These are phyloP conservation scores for Eucalyptus erythrocorys DNA, from an alignment of 345 rosid species.

Conservation along the genomic window DNA sequence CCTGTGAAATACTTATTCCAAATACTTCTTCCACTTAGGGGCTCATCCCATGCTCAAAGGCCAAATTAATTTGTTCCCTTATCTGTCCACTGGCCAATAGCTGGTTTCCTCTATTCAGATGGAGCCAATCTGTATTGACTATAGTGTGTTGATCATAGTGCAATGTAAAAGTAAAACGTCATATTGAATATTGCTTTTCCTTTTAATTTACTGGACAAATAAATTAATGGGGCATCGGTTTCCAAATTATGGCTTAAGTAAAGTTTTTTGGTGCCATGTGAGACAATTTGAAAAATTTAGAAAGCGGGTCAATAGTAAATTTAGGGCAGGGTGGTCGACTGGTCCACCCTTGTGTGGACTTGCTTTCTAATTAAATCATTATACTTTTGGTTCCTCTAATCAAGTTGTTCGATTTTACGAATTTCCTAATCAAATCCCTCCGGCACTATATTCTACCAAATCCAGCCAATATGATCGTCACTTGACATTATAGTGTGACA, in stretches of 20 bases:
- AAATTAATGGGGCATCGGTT: background rate
- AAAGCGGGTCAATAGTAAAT: background rate
- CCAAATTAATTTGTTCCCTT: background rate
- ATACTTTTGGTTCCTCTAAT: background rate
- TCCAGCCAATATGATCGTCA: background rate
- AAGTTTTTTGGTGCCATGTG: background rate
- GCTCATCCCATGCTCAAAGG: background rate
- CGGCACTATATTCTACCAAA: background rate
- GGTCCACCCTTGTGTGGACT: background rate
- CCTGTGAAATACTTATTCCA: conserved; percentile 23
- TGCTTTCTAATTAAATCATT: background rate
- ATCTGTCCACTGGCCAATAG: background rate
- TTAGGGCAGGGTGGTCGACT: background rate
- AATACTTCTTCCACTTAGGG: conserved; percentile 11
- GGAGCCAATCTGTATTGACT: background rate
- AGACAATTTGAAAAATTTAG: background rate
- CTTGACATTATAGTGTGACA: background rate
- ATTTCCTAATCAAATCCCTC: background rate
- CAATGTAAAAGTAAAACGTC: background rate
- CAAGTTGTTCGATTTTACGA: background rate
- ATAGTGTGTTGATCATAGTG: background rate
- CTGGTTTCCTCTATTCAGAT: background rate
- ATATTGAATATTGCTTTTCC: background rate
- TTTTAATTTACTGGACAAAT: background rate
- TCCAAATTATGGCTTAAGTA: background rate